A percentile compares a stretch with the other conserved stretches of the same genome.
Evolutionary conservation across 148 eudicot species (phyloP).

Genomic region (Rhododendron molle): DNA sequence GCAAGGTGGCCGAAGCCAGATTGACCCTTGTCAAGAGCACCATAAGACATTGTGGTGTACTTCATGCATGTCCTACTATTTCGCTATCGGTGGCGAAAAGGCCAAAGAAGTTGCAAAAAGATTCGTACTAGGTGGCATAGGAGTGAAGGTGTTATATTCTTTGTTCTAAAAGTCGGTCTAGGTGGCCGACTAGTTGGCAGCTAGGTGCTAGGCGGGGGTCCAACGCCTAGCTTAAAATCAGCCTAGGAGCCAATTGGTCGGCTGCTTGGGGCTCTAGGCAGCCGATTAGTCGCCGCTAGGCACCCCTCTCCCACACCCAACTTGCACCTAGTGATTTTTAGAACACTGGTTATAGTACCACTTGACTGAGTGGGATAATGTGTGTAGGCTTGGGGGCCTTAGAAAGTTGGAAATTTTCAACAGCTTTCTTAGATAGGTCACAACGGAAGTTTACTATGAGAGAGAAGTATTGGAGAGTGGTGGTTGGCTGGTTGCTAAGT

Average conservation of each 20-base stretch:
- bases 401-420: not conserved
- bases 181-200: not conserved
- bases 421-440: not conserved
- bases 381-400: not conserved
- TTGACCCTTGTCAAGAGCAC: not conserved
- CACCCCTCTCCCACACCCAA: not conserved
- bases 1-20: not conserved
- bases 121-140: not conserved
- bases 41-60: not conserved
- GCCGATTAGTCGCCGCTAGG: not conserved
- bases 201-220: not conserved
- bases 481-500: not conserved
- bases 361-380: not conserved
- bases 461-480: not conserved
- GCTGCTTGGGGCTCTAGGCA: not conserved
- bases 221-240: not conserved
- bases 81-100: not conserved
- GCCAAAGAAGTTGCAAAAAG: not conserved
- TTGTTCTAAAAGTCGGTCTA: not conserved
- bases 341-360: too few species aligned
- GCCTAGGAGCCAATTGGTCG: not conserved
- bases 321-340: not conserved
- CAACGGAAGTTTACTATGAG: not conserved
- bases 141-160: not conserved
- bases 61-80: not conserved